phyloP scores from a whole-genome alignment of 441 rosid genomes.

The Heliophila coronopifolia region DNA sequence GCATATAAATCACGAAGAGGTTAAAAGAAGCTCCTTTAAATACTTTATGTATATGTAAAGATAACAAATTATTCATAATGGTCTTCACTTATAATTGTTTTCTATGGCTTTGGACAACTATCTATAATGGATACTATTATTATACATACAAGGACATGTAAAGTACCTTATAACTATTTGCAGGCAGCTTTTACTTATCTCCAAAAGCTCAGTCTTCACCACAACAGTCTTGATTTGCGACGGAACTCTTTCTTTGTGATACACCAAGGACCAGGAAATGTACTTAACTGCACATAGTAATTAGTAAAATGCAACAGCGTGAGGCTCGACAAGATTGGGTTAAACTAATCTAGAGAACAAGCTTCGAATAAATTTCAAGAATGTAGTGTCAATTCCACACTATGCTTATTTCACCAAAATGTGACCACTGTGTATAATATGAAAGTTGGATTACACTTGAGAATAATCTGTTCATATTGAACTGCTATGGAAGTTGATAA shows the following conservation, averaged over 20 bases:
- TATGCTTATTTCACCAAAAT: background rate
- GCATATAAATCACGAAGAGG: background rate
- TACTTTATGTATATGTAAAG: background rate
- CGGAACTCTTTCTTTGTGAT: slow-evolving; percentile 61
- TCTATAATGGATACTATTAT: slow-evolving; percentile 13
- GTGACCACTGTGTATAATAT: background rate
- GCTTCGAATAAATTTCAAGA: slow-evolving; percentile 1
- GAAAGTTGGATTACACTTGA: background rate
- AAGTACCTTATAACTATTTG: background rate
- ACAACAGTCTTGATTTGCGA: slow-evolving; percentile 47
- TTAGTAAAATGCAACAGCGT: background rate
- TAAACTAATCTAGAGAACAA: background rate
- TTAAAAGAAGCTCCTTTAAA: background rate
- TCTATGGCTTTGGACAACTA: background rate
- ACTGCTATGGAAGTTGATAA: background rate
- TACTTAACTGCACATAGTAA: slow-evolving; percentile 53
- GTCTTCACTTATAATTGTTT: background rate
- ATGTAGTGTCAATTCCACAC: background rate
- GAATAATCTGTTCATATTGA: background rate
- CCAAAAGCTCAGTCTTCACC: slow-evolving; percentile 33
- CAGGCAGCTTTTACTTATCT: no score
- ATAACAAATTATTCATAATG: background rate
- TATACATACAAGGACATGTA: slow-evolving; percentile 5
- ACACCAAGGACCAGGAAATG: slow-evolving; percentile 73
- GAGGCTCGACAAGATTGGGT: background rate